phyloP scores from a whole-genome alignment of 495 filamentous ascomycete species.

The Durotheca rogersii region DNA sequence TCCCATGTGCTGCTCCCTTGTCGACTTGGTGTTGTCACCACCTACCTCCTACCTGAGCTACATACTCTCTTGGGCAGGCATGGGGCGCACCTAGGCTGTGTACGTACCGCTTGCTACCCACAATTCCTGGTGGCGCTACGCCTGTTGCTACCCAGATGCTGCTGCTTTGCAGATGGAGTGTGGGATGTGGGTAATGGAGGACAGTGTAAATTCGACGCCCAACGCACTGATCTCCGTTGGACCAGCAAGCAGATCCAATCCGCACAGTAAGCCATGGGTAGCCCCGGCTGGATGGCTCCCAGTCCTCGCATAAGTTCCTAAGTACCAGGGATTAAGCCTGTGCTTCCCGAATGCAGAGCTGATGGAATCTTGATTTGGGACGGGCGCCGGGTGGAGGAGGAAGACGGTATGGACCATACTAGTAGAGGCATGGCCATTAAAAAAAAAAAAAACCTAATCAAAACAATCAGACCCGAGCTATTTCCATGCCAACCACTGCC shows the following conservation, averaged over 20 bases:
- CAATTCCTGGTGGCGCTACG: neutral
- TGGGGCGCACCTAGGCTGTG: no score
- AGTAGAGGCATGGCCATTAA: no score
- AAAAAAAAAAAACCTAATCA: conserved; percentile 21
- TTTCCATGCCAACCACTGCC: conserved; percentile 20
- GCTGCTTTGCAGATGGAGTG: conserved; percentile 19
- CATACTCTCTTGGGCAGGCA: no score
- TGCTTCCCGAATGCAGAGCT: conserved; percentile 33
- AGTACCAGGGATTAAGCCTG: conserved; percentile 19
- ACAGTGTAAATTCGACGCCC: conserved; percentile 33
- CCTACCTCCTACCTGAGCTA: neutral
- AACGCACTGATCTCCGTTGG: conserved; percentile 21
- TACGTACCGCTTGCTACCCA: neutral
- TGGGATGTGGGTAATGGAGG: conserved; percentile 2
- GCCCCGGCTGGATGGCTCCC: conserved; percentile 22
- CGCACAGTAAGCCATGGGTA: conserved; percentile 26
- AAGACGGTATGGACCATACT: no score
- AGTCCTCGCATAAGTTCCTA: conserved; percentile 30
- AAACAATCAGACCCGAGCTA: conserved; percentile 18
- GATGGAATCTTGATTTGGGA: conserved; percentile 32
- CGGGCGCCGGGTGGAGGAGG: conserved; percentile 1
- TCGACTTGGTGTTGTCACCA: neutral
- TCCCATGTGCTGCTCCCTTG: conserved; percentile 1
- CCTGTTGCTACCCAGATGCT: neutral
- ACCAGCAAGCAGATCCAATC: conserved; percentile 2